A percentile compares a stretch with the other conserved stretches of the same genome.
These are phyloP conservation scores for Podosphaera leucotricha DNA, from an alignment of 2,329 filamentous ascomycete species.

Conservation along the genomic window DNA sequence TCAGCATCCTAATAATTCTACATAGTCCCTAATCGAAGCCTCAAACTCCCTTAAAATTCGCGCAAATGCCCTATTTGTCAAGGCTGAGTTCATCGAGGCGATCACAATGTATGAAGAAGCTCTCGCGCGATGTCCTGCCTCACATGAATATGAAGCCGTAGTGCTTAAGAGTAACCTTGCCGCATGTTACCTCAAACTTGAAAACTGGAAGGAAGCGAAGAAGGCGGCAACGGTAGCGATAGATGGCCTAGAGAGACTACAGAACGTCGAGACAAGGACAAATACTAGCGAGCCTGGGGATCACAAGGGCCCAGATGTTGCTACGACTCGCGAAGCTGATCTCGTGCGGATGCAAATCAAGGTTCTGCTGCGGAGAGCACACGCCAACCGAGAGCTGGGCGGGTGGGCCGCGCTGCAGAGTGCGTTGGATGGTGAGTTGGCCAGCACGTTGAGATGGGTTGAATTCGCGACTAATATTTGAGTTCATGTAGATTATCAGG, in stretches of 20 bases:
- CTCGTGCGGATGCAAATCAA: constrained; percentile 51
- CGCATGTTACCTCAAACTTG: constrained; percentile 65
- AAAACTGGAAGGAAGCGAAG: constrained; percentile 66
- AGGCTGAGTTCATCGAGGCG: constrained; percentile 49
- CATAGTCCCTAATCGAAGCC: constrained; percentile 41
- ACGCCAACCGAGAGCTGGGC: constrained; percentile 34
- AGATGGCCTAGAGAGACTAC: constrained; percentile 42
- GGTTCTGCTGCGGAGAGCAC: constrained; percentile 34
- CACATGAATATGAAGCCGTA: constrained; percentile 70
- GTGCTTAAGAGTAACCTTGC: constrained; percentile 76
- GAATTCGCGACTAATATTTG: neutral
- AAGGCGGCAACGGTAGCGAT: constrained; percentile 50
- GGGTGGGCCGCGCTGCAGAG: constrained; percentile 63
- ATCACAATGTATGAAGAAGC: constrained; percentile 68
- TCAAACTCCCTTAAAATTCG: constrained; percentile 49
- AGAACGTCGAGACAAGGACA: constrained; percentile 20
- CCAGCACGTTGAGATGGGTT: neutral
- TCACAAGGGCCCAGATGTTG: constrained; percentile 32
- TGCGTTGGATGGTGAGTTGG: constrained; percentile 29
- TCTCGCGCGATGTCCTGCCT: constrained; percentile 53
- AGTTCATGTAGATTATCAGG: constrained; percentile 39
- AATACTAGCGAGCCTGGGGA: constrained; percentile 35
- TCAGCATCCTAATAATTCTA: constrained; percentile 1
- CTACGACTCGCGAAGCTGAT: constrained; percentile 28
- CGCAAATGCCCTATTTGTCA: constrained; percentile 60